Conservation (phyloP, 2,329 filamentous ascomycete species). For the Emmonsiellopsis sp. region DNA sequence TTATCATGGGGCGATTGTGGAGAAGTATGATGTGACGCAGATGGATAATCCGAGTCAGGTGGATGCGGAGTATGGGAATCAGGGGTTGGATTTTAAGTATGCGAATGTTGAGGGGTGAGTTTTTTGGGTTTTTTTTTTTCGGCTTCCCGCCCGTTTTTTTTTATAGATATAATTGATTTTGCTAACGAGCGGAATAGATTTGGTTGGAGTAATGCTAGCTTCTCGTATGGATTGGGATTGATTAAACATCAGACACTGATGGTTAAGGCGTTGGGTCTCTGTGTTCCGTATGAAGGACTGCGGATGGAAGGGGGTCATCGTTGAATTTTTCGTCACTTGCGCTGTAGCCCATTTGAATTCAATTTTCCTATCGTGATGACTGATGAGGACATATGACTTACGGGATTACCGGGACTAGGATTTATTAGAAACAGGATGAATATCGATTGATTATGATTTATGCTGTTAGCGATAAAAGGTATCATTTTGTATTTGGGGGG, state of each 20-base stretch:
- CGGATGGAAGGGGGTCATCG: background rate
- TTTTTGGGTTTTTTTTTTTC: background rate
- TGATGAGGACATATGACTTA: too few relatives aligned
- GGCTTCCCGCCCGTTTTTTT: too few relatives aligned
- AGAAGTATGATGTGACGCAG: constrained; percentile 81
- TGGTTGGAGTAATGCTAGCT: constrained; percentile 86
- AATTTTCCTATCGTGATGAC: too few relatives aligned
- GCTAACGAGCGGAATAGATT: constrained; percentile 73
- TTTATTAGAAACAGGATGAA: too few relatives aligned
- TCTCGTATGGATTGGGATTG: constrained; percentile 73
- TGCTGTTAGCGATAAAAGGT: too few relatives aligned
- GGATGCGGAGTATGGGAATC: constrained; percentile 83
- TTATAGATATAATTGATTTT: constrained; percentile 11
- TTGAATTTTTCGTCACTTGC: background rate
- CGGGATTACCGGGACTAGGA: too few relatives aligned
- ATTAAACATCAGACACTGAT: constrained; percentile 39
- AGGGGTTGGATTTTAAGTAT: constrained; percentile 69
- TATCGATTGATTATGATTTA: too few relatives aligned
- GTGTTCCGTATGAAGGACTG: constrained; percentile 4
- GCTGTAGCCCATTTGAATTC: too few relatives aligned
- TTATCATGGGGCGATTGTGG: constrained; percentile 68
- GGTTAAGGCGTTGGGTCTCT: constrained; percentile 2
- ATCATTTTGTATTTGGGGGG: too few relatives aligned
- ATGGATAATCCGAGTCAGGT: constrained; percentile 73
- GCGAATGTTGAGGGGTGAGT: constrained; percentile 2